Conservation (phyloP, 345 rosid genomes). For the Eucalyptus lansdowneana region DNA sequence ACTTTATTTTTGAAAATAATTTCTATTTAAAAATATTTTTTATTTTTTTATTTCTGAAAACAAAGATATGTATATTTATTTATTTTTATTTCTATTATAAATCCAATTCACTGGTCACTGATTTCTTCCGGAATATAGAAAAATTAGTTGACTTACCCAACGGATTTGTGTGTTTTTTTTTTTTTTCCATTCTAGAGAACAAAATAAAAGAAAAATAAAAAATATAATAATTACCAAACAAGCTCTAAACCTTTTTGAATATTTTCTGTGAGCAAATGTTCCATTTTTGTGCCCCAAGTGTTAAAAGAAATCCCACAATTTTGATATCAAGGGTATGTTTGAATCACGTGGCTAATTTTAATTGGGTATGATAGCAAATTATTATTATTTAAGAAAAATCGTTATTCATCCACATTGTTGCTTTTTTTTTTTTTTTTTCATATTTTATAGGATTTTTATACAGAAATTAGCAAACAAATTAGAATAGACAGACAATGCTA, state of each 20-base stretch:
- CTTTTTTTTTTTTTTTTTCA: not conserved
- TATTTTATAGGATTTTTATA: not conserved
- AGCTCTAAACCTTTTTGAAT: not conserved
- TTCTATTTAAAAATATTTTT: too few species aligned
- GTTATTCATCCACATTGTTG: not conserved
- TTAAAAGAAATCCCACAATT: not conserved
- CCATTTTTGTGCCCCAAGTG: not conserved
- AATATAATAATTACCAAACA: too few species aligned
- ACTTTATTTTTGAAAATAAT: too few species aligned
- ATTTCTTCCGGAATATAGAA: too few species aligned
- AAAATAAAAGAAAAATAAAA: too few species aligned
- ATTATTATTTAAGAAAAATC: not conserved
- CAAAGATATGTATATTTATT: too few species aligned
- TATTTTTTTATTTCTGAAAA: too few species aligned
- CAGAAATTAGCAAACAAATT: not conserved
- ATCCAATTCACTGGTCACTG: too few species aligned
- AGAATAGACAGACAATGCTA: not conserved
- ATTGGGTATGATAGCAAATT: not conserved
- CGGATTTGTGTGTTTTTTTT: too few species aligned
- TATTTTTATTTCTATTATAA: too few species aligned
- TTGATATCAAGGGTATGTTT: fast-evolving
- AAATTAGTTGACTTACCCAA: too few species aligned
- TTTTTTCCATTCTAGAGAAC: too few species aligned
- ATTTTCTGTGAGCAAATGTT: not conserved
- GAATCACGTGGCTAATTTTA: not conserved